Evolutionary conservation across 2,329 filamentous ascomycete species (phyloP), one percentile per base, ranked within the genome.

Genomic region (Hyphodiscus sp.): DNA sequence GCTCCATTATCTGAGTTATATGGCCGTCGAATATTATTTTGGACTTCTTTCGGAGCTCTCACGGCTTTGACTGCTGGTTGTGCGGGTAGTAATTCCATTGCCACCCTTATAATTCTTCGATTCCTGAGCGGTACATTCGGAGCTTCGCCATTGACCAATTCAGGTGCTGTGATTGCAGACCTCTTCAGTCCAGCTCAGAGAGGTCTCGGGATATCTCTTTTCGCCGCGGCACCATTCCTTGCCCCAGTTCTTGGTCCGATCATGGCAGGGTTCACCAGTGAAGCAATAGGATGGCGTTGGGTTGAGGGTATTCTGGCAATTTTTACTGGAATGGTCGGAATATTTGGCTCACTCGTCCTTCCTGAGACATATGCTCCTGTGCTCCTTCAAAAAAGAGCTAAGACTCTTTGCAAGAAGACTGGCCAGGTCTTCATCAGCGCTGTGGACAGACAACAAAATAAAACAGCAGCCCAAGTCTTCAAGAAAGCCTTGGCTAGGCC

Each of bases 211-310:
- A 77, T 82, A 56, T 77, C 78, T 23, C 65, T 86, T 29, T 89
- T 87, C 61, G 81, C 83, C 15, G 75, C 80, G 5, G 81, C 83
- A 1, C 84, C 85, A 0, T 87, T 86, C 66, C 72, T 88, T 52
- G 85, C 85, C 1, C 83, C 85, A 0, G 78, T 73, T 70, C 51
- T 80, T 72, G 58, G 85, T 0, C 86, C 86, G 1, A 82, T 88
- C 45, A 77, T 79, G 7, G 82, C 82, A 57, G 84, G 84, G 1
- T 89, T 88, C 66, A 70, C 87, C 1, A 81, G 82, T 10, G 75
- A 82, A 63, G 74, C 76, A 1, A 76, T 75, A n/a, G 84, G 83
- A 16, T 88, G 86, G 86, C 73, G 82, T 62, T 88, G 85, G 86
- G 79, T 88, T 20, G 74, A 80, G 66, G 82, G 81, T 1, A 68